Evolutionary conservation across 2,329 filamentous ascomycete genomes (phyloP).

Genomic region (Cladosporium sp.): DNA sequence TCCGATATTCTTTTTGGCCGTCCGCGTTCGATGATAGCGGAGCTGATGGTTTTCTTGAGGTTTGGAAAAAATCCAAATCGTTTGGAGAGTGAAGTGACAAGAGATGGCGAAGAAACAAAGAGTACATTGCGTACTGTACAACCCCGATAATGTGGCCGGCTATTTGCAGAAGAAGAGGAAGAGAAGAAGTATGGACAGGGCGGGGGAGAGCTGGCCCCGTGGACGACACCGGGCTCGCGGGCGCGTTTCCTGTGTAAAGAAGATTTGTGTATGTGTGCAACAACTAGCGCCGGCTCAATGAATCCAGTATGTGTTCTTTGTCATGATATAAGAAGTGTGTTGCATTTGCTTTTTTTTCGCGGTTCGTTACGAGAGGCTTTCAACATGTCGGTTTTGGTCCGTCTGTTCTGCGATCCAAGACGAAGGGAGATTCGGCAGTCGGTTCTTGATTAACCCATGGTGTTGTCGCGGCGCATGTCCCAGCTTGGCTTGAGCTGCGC

Average conservation of each 20-base stretch:
- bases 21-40: too few relatives aligned
- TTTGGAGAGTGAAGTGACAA: too few relatives aligned
- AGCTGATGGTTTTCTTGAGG: too few relatives aligned
- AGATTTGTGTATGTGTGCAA: neutral
- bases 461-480: conserved; percentile 38
- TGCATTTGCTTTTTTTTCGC: conserved; percentile 7
- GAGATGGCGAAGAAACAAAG: neutral
- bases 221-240: too few relatives aligned
- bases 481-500: conserved; percentile 52
- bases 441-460: neutral
- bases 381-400: too few relatives aligned
- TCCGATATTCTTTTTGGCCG: too few relatives aligned
- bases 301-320: conserved; percentile 3
- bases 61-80: too few relatives aligned
- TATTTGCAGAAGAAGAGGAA: neutral
- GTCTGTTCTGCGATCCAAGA: too few relatives aligned
- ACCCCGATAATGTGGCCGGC: neutral
- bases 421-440: too few relatives aligned
- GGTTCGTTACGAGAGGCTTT: too few relatives aligned
- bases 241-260: neutral
- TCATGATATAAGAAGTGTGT: conserved; percentile 5
- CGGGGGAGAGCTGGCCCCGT: neutral
- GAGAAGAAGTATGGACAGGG: neutral
- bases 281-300: neutral
- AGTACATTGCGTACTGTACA: conserved; percentile 7